Conservation (phyloP, 1,284 basidiomycete species). For the Somion occarium region DNA sequence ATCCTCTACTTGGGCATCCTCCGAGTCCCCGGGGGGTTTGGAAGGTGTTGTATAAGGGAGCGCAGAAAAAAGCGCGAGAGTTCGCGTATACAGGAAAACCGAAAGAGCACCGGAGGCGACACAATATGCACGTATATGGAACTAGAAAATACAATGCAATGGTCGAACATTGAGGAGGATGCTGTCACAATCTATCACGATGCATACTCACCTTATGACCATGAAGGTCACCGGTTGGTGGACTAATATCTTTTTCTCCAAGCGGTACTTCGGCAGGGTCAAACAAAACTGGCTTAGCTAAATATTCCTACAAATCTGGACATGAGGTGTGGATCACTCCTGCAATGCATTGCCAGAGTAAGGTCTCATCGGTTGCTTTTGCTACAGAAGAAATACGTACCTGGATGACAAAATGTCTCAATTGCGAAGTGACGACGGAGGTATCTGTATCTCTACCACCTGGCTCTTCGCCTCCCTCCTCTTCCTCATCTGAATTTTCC, state of each 20-base stretch:
- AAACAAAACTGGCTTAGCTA: slow-evolving; percentile 71
- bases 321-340: too few relatives aligned
- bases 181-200: too few relatives aligned
- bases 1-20: slow-evolving; percentile 14
- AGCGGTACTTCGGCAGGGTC: slow-evolving; percentile 53
- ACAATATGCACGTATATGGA: slow-evolving; percentile 94
- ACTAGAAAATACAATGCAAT: slow-evolving; percentile 42
- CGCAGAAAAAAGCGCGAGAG: slow-evolving; percentile 84
- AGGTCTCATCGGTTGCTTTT: too few relatives aligned
- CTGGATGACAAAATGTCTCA: slow-evolving; percentile 97
- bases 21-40: slow-evolving; percentile 18
- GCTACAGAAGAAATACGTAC: slow-evolving; percentile 33
- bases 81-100: slow-evolving; percentile 76
- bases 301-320: slow-evolving; percentile 66
- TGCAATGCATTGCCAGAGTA: too few relatives aligned
- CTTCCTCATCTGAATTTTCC: slow-evolving; percentile 41
- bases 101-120: slow-evolving; percentile 78
- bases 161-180: neutral
- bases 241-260: slow-evolving; percentile 20
- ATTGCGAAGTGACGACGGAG: slow-evolving; percentile 76
- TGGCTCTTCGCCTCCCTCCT: slow-evolving; percentile 31
- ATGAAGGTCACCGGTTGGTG: slow-evolving; percentile 26
- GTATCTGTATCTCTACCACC: slow-evolving; percentile 35
- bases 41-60: slow-evolving; percentile 53
- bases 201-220: slow-evolving; percentile 71